A percentile compares a stretch with the other conserved stretches of the same genome.
phyloP scores from a whole-genome alignment of 2,329 filamentous ascomycete species.

The Ophiocordyceps camponoti-rufipedis region DNA sequence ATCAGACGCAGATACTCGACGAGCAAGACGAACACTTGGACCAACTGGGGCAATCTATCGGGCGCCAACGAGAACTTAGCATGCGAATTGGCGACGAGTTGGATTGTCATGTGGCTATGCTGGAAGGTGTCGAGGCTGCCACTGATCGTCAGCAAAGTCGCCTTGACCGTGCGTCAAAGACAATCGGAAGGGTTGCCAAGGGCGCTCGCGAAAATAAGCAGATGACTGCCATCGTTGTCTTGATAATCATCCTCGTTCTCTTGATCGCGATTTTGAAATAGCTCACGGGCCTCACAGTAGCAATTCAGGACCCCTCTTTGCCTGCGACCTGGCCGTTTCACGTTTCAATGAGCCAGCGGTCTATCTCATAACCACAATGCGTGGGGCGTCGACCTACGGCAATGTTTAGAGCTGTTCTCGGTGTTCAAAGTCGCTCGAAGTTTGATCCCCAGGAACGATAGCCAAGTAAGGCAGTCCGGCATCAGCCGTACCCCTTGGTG shows the following conservation, averaged over 20 bases:
- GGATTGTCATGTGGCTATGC: conserved; percentile 70
- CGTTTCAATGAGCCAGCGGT: too few species aligned
- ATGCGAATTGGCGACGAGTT: conserved; percentile 96
- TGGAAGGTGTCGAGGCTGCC: conserved; percentile 74
- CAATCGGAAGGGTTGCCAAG: conserved; percentile 53
- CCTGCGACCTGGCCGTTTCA: too few species aligned
- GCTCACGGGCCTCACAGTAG: neutral
- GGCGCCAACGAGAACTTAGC: conserved; percentile 75
- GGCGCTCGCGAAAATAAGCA: conserved; percentile 76
- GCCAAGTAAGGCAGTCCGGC: too few species aligned
- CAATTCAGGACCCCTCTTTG: neutral
- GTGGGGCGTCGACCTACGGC: too few species aligned
- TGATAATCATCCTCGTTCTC: conserved; percentile 69
- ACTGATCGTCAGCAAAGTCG: conserved; percentile 66
- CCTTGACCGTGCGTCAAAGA: conserved; percentile 55
- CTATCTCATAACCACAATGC: neutral
- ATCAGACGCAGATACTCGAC: conserved; percentile 64
- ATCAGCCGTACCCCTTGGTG: too few species aligned
- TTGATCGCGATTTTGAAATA: conserved; percentile 70
- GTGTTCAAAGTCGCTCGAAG: too few species aligned
- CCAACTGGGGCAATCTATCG: conserved; percentile 65
- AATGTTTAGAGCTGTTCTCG: too few species aligned
- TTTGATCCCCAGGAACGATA: too few species aligned
- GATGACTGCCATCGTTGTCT: conserved; percentile 60
- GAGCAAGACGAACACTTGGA: conserved; percentile 94